Evolutionary conservation across 2,329 filamentous ascomycete genomes (phyloP).

Genomic region (Aspergillus sp.): DNA sequence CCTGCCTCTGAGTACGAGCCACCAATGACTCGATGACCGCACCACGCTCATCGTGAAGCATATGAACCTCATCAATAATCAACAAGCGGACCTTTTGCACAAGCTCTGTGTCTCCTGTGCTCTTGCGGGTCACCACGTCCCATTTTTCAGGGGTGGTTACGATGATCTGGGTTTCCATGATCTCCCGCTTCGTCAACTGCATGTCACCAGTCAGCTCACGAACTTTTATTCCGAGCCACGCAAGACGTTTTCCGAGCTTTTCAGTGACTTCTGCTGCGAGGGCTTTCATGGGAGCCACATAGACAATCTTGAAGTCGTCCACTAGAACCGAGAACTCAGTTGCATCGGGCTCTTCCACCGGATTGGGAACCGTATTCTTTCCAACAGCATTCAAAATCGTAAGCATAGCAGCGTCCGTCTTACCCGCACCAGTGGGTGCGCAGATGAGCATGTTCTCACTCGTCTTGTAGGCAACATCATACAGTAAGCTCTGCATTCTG

Average conservation of each 20-base stretch:
- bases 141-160: slow-evolving; percentile 99
- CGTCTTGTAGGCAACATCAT: slow-evolving; percentile 91
- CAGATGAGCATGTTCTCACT: slow-evolving; percentile 99
- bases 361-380: slow-evolving; percentile 79
- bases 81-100: slow-evolving; percentile 95
- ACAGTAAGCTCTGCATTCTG: slow-evolving; percentile 96
- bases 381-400: slow-evolving; percentile 88
- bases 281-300: slow-evolving; percentile 98
- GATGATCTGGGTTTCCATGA: slow-evolving; percentile 94
- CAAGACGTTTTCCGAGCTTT: slow-evolving; percentile 85
- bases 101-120: slow-evolving; percentile 93
- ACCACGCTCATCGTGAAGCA: slow-evolving; percentile 97
- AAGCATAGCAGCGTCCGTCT: slow-evolving; percentile 97
- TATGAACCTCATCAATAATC: slow-evolving; percentile 98
- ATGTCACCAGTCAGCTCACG: slow-evolving; percentile 97
- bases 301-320: slow-evolving; percentile 96
- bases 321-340: slow-evolving; percentile 78
- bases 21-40: slow-evolving; percentile 95
- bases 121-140: slow-evolving; percentile 97
- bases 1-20: slow-evolving; percentile 89
- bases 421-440: slow-evolving; percentile 95
- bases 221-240: slow-evolving; percentile 89
- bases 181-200: slow-evolving; percentile 96
- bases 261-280: slow-evolving; percentile 94
- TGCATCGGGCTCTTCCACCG: slow-evolving; percentile 69